phyloP scores from a whole-genome alignment of 2,329 filamentous ascomycete species.

The Verticillium nonalfalfae region DNA sequence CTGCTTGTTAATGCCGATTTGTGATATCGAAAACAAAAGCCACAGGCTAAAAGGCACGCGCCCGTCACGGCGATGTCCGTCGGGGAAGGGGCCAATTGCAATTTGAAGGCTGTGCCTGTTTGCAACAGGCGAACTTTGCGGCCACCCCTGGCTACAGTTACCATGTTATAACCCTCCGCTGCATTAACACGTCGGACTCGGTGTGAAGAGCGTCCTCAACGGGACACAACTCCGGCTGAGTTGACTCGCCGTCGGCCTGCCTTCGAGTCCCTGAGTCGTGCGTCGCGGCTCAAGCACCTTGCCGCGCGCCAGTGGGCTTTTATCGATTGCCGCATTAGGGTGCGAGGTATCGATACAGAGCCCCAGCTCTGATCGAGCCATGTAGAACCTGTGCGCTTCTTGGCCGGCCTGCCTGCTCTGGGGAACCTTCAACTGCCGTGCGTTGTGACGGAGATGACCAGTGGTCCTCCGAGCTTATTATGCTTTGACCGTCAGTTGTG shows the following conservation, averaged over 20 bases:
- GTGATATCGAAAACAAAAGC: background rate
- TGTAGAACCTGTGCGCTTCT: background rate
- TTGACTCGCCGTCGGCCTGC: background rate
- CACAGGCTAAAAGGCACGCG: background rate
- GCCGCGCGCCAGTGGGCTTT: constrained; percentile 1
- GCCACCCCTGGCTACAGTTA: background rate
- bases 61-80: background rate
- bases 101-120: background rate
- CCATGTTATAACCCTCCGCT: background rate
- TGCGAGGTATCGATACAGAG: background rate
- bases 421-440: background rate
- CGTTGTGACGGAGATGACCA: background rate
- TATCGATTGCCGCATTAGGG: background rate
- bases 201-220: background rate
- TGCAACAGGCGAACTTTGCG: background rate
- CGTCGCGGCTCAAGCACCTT: background rate
- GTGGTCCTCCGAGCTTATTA: background rate
- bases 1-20: background rate
- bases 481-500: background rate
- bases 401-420: background rate
- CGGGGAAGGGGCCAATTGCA: background rate
- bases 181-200: background rate
- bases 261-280: background rate
- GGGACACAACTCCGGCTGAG: background rate
- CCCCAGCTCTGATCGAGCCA: background rate